Evolutionary conservation across 2,329 filamentous ascomycete genomes (phyloP).

Genomic region (Aspergillus oerlinghausenensis): DNA sequence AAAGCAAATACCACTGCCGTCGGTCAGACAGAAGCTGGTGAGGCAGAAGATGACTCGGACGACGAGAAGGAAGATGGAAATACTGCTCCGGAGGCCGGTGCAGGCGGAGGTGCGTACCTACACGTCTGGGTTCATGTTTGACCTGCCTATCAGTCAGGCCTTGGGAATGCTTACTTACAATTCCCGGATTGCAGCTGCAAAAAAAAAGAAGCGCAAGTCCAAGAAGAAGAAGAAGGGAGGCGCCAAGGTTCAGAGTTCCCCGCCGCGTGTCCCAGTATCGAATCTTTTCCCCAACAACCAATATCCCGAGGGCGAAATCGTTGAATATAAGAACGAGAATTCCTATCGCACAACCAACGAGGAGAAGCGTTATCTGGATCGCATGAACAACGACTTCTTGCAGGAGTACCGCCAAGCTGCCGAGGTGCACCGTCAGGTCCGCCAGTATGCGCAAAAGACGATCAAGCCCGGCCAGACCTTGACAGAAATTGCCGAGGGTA

Average conservation of each 20-base stretch:
- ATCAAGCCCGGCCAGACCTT: conserved; percentile 77
- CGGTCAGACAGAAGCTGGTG: conserved; percentile 37
- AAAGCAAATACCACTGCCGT: conserved; percentile 28
- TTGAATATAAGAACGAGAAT: conserved; percentile 74
- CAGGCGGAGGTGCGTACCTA: conserved; percentile 31
- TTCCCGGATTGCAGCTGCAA: conserved; percentile 37
- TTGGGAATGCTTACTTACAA: background rate
- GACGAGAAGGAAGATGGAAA: conserved; percentile 50
- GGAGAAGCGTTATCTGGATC: conserved; percentile 78
- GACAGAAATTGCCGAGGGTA: conserved; percentile 80
- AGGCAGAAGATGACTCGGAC: conserved; percentile 52
- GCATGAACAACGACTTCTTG: conserved; percentile 73
- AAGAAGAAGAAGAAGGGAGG: conserved; percentile 62
- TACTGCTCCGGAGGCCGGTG: conserved; percentile 34
- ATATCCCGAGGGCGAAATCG: conserved; percentile 74
- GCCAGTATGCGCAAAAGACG: conserved; percentile 73
- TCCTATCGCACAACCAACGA: conserved; percentile 73
- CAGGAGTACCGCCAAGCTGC: conserved; percentile 77
- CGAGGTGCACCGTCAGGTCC: conserved; percentile 85
- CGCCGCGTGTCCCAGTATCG: conserved; percentile 68
- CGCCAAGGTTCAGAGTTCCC: conserved; percentile 68
- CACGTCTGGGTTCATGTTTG: background rate
- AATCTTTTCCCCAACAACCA: conserved; percentile 67
- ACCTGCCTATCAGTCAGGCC: background rate
- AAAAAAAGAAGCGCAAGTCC: conserved; percentile 80